A percentile compares a stretch with the other conserved stretches of the same genome.
Evolutionary conservation across 495 filamentous ascomycete species (phyloP).

Genomic region (Thermothielavioides terrestris): DNA sequence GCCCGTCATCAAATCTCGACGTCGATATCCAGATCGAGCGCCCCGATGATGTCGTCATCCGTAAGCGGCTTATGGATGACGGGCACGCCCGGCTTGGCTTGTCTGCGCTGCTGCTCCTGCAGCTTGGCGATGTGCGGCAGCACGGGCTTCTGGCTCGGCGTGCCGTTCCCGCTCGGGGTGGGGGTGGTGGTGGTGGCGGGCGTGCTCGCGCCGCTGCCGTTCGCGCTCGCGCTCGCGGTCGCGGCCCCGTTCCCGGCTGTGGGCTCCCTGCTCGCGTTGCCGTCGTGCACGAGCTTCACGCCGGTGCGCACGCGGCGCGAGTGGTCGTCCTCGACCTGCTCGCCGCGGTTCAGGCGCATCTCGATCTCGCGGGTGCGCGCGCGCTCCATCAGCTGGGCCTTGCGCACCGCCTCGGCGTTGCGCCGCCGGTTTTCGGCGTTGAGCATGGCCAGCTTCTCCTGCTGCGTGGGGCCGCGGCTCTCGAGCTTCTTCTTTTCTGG

Average conservation of each 20-base stretch:
- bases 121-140: slow-evolving; percentile 43
- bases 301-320: slow-evolving; percentile 55
- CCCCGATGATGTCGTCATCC: slow-evolving; percentile 78
- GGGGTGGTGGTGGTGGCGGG: slow-evolving; percentile 24
- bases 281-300: slow-evolving; percentile 54
- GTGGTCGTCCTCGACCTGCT: slow-evolving; percentile 40
- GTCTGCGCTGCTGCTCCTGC: slow-evolving; percentile 47
- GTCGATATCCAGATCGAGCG: slow-evolving; percentile 74
- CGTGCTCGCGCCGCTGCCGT: slow-evolving; percentile 41
- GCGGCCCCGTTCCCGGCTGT: slow-evolving; percentile 21
- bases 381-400: slow-evolving; percentile 74
- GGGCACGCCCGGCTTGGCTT: slow-evolving; percentile 50
- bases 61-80: slow-evolving; percentile 63
- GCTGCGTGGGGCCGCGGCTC: slow-evolving; percentile 44
- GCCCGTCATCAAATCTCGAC: slow-evolving; percentile 48
- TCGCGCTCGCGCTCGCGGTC: slow-evolving; percentile 10
- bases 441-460: slow-evolving; percentile 65
- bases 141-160: slow-evolving; percentile 25
- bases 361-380: slow-evolving; percentile 50
- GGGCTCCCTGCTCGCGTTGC: slow-evolving; percentile 32
- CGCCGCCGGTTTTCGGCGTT: slow-evolving; percentile 71
- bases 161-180: slow-evolving; percentile 27
- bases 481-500: slow-evolving; percentile 35
- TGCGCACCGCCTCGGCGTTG: slow-evolving; percentile 73
- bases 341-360: slow-evolving; percentile 45